These are phyloP conservation scores for Apiotrichum mycotoxinovorans DNA, from an alignment of 1,284 basidiomycete genomes.

Conservation along the genomic window DNA sequence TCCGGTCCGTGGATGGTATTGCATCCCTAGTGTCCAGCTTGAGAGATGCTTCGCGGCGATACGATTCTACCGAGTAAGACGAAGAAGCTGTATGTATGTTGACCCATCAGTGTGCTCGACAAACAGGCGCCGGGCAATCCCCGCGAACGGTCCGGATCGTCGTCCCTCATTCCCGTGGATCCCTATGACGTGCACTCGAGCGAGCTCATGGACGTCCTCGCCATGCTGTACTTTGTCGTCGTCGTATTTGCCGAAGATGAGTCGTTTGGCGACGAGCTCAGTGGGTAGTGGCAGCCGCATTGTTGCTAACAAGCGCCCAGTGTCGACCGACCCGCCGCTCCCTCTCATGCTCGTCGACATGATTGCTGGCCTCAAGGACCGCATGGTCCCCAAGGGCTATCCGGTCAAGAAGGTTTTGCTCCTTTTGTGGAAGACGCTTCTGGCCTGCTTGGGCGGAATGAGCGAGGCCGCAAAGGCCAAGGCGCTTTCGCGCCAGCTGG, in stretches of 20 bases:
- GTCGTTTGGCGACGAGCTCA: slow-evolving; percentile 89
- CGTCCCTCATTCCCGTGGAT: slow-evolving; percentile 25
- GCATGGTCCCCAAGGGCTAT: slow-evolving; percentile 82
- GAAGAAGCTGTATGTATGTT: background rate
- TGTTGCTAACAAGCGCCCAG: slow-evolving; percentile 50
- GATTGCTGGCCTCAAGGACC: slow-evolving; percentile 84
- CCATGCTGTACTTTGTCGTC: slow-evolving; percentile 88
- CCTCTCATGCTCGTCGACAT: slow-evolving; percentile 89
- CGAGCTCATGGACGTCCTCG: slow-evolving; percentile 84
- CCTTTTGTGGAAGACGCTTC: slow-evolving; percentile 92
- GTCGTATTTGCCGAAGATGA: slow-evolving; percentile 88
- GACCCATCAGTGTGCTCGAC: slow-evolving; percentile 8
- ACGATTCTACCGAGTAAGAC: slow-evolving; percentile 51
- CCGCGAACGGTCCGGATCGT: slow-evolving; percentile 17
- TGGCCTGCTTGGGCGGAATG: slow-evolving; percentile 89
- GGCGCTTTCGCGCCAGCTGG: slow-evolving; percentile 76
- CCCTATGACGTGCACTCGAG: slow-evolving; percentile 56
- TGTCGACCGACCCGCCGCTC: slow-evolving; percentile 90
- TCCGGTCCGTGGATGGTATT: slow-evolving; percentile 79
- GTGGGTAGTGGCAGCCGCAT: slow-evolving; percentile 58
- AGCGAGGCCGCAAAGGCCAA: slow-evolving; percentile 81
- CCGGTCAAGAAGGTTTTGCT: slow-evolving; percentile 82
- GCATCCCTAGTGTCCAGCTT: slow-evolving; percentile 79
- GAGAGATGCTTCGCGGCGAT: slow-evolving; percentile 83
- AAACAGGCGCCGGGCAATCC: background rate